phyloP scores from a whole-genome alignment of 108 stramenopile genomes.

The Skeletonema tropicum region DNA sequence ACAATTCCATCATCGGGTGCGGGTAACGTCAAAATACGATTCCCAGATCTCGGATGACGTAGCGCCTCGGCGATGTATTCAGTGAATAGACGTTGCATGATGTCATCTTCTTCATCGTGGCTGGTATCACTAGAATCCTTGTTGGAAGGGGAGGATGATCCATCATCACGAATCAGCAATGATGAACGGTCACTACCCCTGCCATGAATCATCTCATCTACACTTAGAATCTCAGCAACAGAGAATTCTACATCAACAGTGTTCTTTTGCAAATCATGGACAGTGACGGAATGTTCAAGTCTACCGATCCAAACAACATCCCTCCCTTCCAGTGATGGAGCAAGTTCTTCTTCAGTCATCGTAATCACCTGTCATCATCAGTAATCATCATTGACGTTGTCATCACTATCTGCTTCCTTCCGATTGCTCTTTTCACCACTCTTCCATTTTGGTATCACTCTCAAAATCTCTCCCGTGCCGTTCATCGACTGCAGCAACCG shows the following conservation, averaged over 20 bases:
- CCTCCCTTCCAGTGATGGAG: slow-evolving; percentile 47
- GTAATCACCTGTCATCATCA: slow-evolving; percentile 8
- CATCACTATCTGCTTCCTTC: not conserved
- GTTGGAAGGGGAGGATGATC: not conserved
- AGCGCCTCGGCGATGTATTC: slow-evolving; percentile 42
- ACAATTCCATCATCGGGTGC: slow-evolving; percentile 21
- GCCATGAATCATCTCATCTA: slow-evolving; percentile 73
- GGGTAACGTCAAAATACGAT: slow-evolving; percentile 32
- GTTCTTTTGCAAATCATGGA: slow-evolving; percentile 78
- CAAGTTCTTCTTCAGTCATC: slow-evolving; percentile 32
- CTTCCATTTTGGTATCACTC: slow-evolving; percentile 60
- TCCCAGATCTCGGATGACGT: slow-evolving; percentile 39
- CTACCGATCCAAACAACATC: slow-evolving; percentile 88
- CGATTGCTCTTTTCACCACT: not conserved
- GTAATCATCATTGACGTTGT: not conserved
- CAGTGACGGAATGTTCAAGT: slow-evolving; percentile 72
- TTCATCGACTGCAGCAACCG: slow-evolving; percentile 72
- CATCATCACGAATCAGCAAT: slow-evolving; percentile 15
- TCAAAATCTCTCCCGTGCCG: slow-evolving; percentile 76
- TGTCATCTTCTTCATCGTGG: not conserved
- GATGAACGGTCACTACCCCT: slow-evolving; percentile 3
- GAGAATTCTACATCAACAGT: slow-evolving; percentile 75
- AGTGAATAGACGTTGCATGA: slow-evolving; percentile 28
- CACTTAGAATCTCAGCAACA: slow-evolving; percentile 64
- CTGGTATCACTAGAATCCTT: not conserved